These are phyloP conservation scores for Leptographium galeiforme DNA, from an alignment of 2,329 filamentous ascomycete species.

Conservation along the genomic window DNA sequence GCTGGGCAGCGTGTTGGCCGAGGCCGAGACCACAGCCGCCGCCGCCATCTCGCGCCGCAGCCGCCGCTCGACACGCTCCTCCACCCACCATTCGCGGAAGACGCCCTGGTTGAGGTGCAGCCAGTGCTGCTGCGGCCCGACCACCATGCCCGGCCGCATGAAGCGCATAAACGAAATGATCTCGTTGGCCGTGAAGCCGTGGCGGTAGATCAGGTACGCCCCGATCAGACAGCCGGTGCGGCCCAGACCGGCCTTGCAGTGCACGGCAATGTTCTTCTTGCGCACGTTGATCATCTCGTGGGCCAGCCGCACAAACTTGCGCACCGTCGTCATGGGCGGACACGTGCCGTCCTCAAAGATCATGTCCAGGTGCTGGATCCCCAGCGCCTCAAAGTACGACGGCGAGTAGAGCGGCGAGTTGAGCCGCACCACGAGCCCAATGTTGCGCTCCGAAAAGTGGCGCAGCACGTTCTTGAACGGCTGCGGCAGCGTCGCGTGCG, in stretches of 20 bases:
- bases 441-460: conserved; percentile 77
- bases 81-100: conserved; percentile 98
- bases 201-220: conserved; percentile 91
- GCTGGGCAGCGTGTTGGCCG: conserved; percentile 26
- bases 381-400: conserved; percentile 90
- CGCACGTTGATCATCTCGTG: conserved; percentile 87
- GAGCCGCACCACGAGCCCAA: conserved; percentile 85
- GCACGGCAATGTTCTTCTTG: conserved; percentile 88
- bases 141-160: conserved; percentile 98
- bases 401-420: conserved; percentile 95
- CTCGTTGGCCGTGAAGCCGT: conserved; percentile 95
- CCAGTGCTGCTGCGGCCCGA: conserved; percentile 98
- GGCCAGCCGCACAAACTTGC: conserved; percentile 86
- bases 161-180: conserved; percentile 98
- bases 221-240: conserved; percentile 94
- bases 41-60: conserved; percentile 45
- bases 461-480: conserved; percentile 93
- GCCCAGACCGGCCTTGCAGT: conserved; percentile 95
- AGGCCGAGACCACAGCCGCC: conserved; percentile 11
- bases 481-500: conserved; percentile 56
- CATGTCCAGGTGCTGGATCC: conserved; percentile 96
- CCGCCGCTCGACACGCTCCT: conserved; percentile 65
- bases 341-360: conserved; percentile 99
- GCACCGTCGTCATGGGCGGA: conserved; percentile 74
- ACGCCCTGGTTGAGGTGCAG: conserved; percentile 90